phyloP scores from a whole-genome alignment of 2,329 filamentous ascomycete genomes.

The Microsporum audouinii region DNA sequence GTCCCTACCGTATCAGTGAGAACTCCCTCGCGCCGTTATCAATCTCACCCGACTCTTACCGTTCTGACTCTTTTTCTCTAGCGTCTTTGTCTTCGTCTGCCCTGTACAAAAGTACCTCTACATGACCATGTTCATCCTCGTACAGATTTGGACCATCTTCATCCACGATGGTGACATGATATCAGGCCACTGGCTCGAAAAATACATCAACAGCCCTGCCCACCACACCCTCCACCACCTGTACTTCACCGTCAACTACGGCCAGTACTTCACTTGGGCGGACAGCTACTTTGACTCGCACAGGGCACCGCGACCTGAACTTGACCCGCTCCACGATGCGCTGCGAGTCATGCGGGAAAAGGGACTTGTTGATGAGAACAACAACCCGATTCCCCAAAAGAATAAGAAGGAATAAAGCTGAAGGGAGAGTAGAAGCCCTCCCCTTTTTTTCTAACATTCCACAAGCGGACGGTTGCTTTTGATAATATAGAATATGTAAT shows the following conservation, averaged over 20 bases:
- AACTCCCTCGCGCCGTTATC: neutral
- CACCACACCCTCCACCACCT: slow-evolving; percentile 75
- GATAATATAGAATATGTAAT: slow-evolving; percentile 1
- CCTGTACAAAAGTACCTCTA: slow-evolving; percentile 73
- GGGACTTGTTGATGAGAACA: slow-evolving; percentile 6
- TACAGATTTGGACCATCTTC: slow-evolving; percentile 82
- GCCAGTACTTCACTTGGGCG: slow-evolving; percentile 60
- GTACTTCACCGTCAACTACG: slow-evolving; percentile 72
- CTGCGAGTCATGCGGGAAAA: slow-evolving; percentile 8
- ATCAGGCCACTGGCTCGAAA: slow-evolving; percentile 57
- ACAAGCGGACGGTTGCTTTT: neutral
- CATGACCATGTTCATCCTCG: slow-evolving; percentile 64
- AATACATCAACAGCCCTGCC: slow-evolving; percentile 60
- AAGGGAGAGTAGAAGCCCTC: neutral
- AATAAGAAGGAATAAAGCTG: neutral
- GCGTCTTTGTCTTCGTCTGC: slow-evolving; percentile 69
- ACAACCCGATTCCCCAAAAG: slow-evolving; percentile 3
- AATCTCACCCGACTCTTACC: neutral
- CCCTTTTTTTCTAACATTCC: neutral
- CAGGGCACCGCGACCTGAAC: slow-evolving; percentile 2
- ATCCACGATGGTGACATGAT: slow-evolving; percentile 82
- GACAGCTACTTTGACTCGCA: slow-evolving; percentile 7
- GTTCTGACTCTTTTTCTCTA: neutral
- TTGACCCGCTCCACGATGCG: slow-evolving; percentile 8
- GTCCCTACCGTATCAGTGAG: slow-evolving; percentile 60